phyloP scores from a whole-genome alignment of 1,284 basidiomycete species.

The Pterulicium gracile region DNA sequence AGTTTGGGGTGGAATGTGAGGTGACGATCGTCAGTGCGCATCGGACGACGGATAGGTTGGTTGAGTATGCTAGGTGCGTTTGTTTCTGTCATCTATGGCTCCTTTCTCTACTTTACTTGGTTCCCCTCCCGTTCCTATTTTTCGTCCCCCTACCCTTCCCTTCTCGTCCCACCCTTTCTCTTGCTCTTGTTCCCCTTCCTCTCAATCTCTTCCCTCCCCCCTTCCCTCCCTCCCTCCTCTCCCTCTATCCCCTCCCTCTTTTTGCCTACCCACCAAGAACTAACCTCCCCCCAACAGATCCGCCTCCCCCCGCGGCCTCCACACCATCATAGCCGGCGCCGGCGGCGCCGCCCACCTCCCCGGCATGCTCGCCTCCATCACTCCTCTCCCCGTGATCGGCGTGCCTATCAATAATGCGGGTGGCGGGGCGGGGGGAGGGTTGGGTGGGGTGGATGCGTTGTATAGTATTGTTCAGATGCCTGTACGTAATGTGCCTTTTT shows the following conservation, averaged over 20 bases:
- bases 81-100: too few species aligned
- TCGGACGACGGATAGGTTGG: constrained; percentile 84
- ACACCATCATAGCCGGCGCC: constrained; percentile 88
- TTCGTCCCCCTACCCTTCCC: too few species aligned
- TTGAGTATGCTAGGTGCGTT: constrained; percentile 67
- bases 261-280: too few species aligned
- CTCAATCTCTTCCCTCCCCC: too few species aligned
- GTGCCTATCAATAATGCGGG: constrained; percentile 95
- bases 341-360: constrained; percentile 97
- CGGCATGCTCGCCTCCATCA: constrained; percentile 97
- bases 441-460: constrained; percentile 94
- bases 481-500: too few species aligned
- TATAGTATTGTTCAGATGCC: constrained; percentile 99
- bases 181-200: too few species aligned
- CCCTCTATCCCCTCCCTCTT: too few species aligned
- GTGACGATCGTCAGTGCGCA: constrained; percentile 95
- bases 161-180: too few species aligned
- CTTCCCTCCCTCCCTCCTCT: too few species aligned
- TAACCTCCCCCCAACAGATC: too few species aligned
- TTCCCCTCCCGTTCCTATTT: not conserved
- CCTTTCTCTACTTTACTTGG: not conserved
- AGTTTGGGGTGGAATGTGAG: constrained; percentile 84
- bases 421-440: constrained; percentile 81
- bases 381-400: constrained; percentile 87
- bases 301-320: constrained; percentile 66